A percentile compares a stretch with the other conserved stretches of the same genome.
Evolutionary conservation across 139 green algal genomes (phyloP).

Genomic region (Tetradesmus obliquus): DNA sequence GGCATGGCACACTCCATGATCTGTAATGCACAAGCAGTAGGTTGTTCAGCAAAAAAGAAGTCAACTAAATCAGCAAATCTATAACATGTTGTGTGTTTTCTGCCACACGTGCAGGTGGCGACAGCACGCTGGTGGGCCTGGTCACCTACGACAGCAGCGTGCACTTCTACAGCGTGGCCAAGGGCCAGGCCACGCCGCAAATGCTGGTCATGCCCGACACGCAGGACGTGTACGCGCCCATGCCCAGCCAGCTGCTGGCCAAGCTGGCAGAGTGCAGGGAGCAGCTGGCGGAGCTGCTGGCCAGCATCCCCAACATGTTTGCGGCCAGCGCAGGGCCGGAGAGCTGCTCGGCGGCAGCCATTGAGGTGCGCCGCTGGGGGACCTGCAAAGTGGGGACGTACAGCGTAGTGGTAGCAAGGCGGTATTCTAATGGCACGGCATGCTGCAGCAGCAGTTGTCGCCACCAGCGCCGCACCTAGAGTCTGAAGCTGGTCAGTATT

Average conservation of each 20-base stretch:
- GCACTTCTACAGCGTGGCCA: constrained; percentile 84
- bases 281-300: constrained; percentile 69
- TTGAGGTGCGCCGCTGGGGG: constrained; percentile 51
- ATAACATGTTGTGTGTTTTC: too few relatives aligned
- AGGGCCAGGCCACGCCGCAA: constrained; percentile 62
- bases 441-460: background rate
- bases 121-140: constrained; percentile 76
- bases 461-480: too few relatives aligned
- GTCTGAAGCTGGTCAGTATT: too few relatives aligned
- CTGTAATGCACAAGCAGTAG: too few relatives aligned
- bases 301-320: constrained; percentile 79
- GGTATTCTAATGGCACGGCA: background rate
- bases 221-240: constrained; percentile 58
- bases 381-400: background rate
- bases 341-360: constrained; percentile 70
- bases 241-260: constrained; percentile 58
- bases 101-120: constrained; percentile 51
- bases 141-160: constrained; percentile 88
- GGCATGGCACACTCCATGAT: too few relatives aligned
- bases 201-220: constrained; percentile 90
- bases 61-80: too few relatives aligned
- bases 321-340: constrained; percentile 55
- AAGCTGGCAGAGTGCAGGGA: constrained; percentile 55
- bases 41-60: too few relatives aligned
- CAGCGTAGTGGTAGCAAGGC: too few relatives aligned